Base-by-base conservation (phyloP, 2,329 filamentous ascomycete species). In the Monosporascus sp. region DNA sequence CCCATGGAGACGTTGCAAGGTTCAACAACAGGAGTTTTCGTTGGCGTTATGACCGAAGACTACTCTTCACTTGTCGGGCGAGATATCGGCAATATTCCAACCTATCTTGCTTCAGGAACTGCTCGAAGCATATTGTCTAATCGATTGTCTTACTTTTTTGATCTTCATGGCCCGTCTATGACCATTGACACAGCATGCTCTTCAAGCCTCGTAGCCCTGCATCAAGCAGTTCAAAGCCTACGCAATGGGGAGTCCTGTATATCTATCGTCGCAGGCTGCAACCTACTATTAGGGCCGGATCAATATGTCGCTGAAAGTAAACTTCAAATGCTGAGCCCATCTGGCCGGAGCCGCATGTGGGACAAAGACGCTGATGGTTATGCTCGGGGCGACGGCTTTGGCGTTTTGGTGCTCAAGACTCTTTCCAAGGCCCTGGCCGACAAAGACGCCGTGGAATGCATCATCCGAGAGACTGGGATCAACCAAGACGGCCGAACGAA, bases 351-450 rank as follows among this genome's bases (percentile, higher is more conserved):
- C 1, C 37, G 50, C 0, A 60, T 63, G 58, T 65, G 61, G 58
- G 62, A 65, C 37, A 37, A 47, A 17, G 27, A 40, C 2, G 62
- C 59, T 1, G 52, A 62, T 41, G 62, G 61, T 5, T 65, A 65
- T 47, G 60, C 55, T 3, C 60, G 62, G 7, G 62, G 61, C 1
- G 62, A 65, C 14, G 61, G 61, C 24, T 44, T 61, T 7, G 57
- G 57, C 2, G 52, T 52, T 7, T 51, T 81, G 0, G 60, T 79
- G 0, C 56, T 82, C 1, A 81, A 81, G 54, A 63, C 59, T 1
- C 61, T 79, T 7, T 67, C 58, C 26, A 56, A 65, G 1, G 78
- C 78, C 0, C 51, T 78, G 7, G 62, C 3, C 20, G 53, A 65
- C 49, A 54, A 58, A 46, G 55, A 63, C 41, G 46, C 54, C 17